Base-by-base conservation (phyloP, 2,329 filamentous ascomycete species). In the Pseudogymnoascus sp. region DNA sequence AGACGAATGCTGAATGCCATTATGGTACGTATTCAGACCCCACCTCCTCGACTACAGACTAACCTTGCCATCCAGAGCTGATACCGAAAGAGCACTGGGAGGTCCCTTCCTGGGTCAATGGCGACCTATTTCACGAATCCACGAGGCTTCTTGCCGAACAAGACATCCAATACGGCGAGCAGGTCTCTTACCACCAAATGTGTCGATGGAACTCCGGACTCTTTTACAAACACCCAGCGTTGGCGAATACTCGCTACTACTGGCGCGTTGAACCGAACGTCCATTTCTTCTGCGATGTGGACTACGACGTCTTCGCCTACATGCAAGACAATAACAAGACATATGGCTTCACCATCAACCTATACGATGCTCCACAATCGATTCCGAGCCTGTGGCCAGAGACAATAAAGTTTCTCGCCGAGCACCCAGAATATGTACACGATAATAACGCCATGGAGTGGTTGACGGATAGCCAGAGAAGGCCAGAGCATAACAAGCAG, bases 241-340 rank as follows among this genome's bases (percentile, higher is more conserved):
- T 99, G 63, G 81, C 86, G 67, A 77, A 95, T 70, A 86, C 84
- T 67, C 90, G 91, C 69, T 99, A 91, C 81, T 99, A 99, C 81
- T 99, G 95, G 95, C 90, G 95, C 63, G 95, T 99, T 58, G 95
- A 99, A 75, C 95, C 95, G 61, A 96, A 97, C 68, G 95, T 99
- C 45, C 92, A 97, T 77, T 99, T 97, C 82, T 99, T 97, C 83
- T 99, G 95, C 81, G 91, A 97, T 71, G 83, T 99, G 65, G 95
- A 99, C 78, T 99, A 99, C 77, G 95, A 99, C 73, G 89, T 99
- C 60, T 99, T 99, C 82, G 88, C 90, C 67, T 99, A 91, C 79
- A 97, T 99, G 95, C 85, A 91, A 71, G 95, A 99, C 77, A 86
- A 96, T 80, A 97, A 99, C 81, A 96, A 97, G 78, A 97, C 93